Base-by-base conservation (phyloP, 78 protist genomes). In the Planoprotostelium fungivorum region DNA sequence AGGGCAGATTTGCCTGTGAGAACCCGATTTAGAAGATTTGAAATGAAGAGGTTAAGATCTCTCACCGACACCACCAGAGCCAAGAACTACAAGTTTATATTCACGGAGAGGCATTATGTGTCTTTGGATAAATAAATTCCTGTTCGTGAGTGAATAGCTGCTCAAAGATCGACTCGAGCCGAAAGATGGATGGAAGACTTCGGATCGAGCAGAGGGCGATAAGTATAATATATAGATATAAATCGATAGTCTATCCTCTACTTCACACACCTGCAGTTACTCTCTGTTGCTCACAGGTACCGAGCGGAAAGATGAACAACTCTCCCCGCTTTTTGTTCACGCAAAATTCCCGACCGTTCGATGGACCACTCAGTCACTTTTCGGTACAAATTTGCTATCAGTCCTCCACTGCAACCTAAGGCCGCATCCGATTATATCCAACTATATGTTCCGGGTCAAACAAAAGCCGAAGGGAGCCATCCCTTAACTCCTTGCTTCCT, bases 31-130 rank as follows among this genome's bases (percentile, higher is more conserved):
- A 35, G 10, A 23, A 87, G 38, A 86, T 35, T 29, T 35, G 86
- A 29, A 29, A 86, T 28, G 28, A 37, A 37, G 38, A 29, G n/a
- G 28, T 86, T 86, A 28, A 86, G 28, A n/a, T 29, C 29, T 36
- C 89, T 37, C 9, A 63, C 86, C 95, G 34, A 93, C 95, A 86
- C 95, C 95, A 88, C 95, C 95, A 35, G 92, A 89, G n/a, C 95
- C 95, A 73, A 93, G 89, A 73, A 93, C 95, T 1, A 93, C 95
- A 34, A 93, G 89, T 86, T 93, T 93, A 88, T 90, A 93, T 63
- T 93, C 95, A 84, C 92, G 89, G 37, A 92, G 85, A 87, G 94
- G 94, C 94, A 92, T 92, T 37, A 38, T 83, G 73, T 51, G 16
- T 5, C 16, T 25, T 5, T 51, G 31, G 73, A 51, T 51, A 51